Conservation (phyloP, 1,284 basidiomycete species). For the Cutaneotrichosporon sp. region DNA sequence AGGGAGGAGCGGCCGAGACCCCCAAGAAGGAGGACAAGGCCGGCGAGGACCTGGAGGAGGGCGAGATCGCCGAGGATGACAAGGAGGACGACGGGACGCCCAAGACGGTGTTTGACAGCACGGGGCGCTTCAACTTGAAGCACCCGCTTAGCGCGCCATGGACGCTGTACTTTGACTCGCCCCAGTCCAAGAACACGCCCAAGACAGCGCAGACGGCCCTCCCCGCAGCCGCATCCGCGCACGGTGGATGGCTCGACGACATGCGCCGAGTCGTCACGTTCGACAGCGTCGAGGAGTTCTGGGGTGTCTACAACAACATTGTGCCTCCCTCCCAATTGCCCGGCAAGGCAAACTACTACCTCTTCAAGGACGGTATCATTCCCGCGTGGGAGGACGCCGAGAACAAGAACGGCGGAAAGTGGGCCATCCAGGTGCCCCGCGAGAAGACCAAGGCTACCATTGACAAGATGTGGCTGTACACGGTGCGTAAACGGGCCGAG, state of each 20-base stretch:
- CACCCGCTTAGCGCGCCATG: constrained; percentile 88
- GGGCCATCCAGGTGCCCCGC: constrained; percentile 94
- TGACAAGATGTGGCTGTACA: constrained; percentile 97
- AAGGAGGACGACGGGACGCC: constrained; percentile 49
- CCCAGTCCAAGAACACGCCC: constrained; percentile 75
- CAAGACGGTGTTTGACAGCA: constrained; percentile 84
- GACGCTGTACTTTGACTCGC: constrained; percentile 97
- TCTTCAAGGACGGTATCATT: constrained; percentile 94
- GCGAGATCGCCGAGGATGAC: constrained; percentile 40
- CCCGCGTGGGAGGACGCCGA: constrained; percentile 95
- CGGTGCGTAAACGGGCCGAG: constrained; percentile 54
- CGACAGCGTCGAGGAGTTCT: constrained; percentile 94
- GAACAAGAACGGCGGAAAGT: constrained; percentile 95
- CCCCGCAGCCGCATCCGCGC: constrained; percentile 64
- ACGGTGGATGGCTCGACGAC: constrained; percentile 87
- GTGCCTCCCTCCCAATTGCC: constrained; percentile 91
- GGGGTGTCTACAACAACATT: constrained; percentile 99
- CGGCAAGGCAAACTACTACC: constrained; percentile 95
- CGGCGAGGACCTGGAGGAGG: constrained; percentile 38
- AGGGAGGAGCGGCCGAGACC: too few relatives aligned
- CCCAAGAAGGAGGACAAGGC: constrained; percentile 23
- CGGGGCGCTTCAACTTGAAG: constrained; percentile 88
- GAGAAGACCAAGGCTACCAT: constrained; percentile 82
- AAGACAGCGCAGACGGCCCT: constrained; percentile 63
- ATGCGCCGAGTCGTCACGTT: constrained; percentile 91